Base-by-base conservation (phyloP, 2,329 filamentous ascomycete species). In the Trichophaea hybrida region DNA sequence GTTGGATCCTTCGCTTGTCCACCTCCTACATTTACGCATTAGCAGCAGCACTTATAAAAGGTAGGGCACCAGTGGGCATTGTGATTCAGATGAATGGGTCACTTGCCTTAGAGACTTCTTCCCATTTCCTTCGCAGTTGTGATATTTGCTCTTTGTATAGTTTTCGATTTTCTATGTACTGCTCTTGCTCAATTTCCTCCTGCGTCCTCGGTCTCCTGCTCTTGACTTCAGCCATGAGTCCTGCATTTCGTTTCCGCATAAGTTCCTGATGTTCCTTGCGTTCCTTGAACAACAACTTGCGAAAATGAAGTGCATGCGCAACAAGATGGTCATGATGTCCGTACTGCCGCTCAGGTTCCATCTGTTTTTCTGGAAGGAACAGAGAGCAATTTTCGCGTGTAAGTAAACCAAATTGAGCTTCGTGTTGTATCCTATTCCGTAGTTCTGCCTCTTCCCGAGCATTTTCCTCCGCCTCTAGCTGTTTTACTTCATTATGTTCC, bases 261-360 rank as follows among this genome's bases (percentile, higher is more conserved):
- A 79, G 76, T n/a, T 80, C 76, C 38, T 81, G 81, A 72, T 97
- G 91, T 10, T 83, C 78, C 64, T 81, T 80, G 66, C 89, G 86
- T 71, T 98, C 93, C 59, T 82, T 80, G 2, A 84, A 73, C 74
- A 97, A 80, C 38, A 97, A 76, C 68, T 83, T 86, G 52, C 87
- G 82, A 67, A 97, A 91, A 67, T 90, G 85, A 10, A 84, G 70
- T 60, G 86, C 84, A 62, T 94, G 90, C 51, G 84, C 83, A 50
- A 86, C 77, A 57, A 97, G 77, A 70, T 97, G 87, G 69, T 97
- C 90, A 69, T 82, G 80, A 66, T 94, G 89, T n/a, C 85, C 83
- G 76, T 88, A 97, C 68, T 93, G 88, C 56, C 82, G 80, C 0
- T 86, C 86, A 67, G 94, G 86, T 59, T 87, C 83, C 61, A 75